phyloP scores from a whole-genome alignment of 2,329 filamentous ascomycete species.

The Fusarium cicatricum region DNA sequence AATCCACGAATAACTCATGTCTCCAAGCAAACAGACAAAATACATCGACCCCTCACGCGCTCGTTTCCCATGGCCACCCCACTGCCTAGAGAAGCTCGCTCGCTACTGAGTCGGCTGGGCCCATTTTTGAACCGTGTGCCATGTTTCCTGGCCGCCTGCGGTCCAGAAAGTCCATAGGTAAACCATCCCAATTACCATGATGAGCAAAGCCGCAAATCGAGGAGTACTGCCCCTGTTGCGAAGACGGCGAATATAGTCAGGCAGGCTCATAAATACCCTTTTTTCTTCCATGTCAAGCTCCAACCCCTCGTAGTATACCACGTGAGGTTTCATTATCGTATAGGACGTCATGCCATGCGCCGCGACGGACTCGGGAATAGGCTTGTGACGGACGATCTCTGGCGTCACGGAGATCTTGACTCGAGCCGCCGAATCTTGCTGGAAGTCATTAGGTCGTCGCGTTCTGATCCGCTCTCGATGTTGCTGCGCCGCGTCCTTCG shows the following conservation, averaged over 20 bases:
- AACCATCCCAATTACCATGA: constrained; percentile 17
- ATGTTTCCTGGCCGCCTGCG: constrained; percentile 12
- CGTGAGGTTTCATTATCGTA: constrained; percentile 39
- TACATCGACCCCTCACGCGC: constrained; percentile 9
- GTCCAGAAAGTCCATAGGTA: constrained; percentile 11
- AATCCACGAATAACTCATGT: not conserved
- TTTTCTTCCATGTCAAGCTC: constrained; percentile 34
- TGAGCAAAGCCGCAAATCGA: constrained; percentile 10
- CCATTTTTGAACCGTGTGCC: constrained; percentile 3
- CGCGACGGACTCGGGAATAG: constrained; percentile 5
- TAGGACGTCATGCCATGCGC: constrained; percentile 27
- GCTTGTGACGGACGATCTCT: constrained; percentile 35
- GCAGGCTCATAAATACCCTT: constrained; percentile 25
- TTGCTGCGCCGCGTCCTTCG: constrained; percentile 11
- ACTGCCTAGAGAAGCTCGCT: not conserved
- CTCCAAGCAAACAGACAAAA: not conserved
- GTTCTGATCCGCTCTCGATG: constrained; percentile 5
- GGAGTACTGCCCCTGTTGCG: constrained; percentile 21
- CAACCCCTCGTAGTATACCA: constrained; percentile 44
- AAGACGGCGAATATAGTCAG: constrained; percentile 32
- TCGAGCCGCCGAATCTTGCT: constrained; percentile 29
- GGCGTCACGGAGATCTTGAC: constrained; percentile 46
- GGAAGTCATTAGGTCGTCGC: not conserved
- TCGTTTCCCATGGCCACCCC: not conserved
- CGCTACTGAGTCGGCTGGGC: not conserved